Evolutionary conservation across 2,329 filamentous ascomycete species (phyloP).

Genomic region (Fusarium pininemorale): DNA sequence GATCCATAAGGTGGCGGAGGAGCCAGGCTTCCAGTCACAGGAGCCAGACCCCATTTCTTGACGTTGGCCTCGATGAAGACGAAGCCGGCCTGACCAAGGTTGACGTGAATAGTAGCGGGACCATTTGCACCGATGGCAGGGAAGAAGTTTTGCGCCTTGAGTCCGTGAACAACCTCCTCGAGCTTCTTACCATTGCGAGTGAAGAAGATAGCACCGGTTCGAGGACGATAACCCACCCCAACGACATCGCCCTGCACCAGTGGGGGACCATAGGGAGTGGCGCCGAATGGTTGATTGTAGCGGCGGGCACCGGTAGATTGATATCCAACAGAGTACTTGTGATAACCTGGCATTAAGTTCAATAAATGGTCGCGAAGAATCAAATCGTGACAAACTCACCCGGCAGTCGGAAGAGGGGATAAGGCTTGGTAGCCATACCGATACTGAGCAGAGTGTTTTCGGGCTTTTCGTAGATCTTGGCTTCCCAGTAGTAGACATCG

Average conservation of each 20-base stretch:
- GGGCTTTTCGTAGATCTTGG: conserved; percentile 97
- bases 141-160: conserved; percentile 97
- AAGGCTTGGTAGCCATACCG: conserved; percentile 95
- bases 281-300: conserved; percentile 90
- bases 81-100: conserved; percentile 97
- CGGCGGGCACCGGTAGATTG: conserved; percentile 86
- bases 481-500: conserved; percentile 99
- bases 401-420: conserved; percentile 91
- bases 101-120: conserved; percentile 91
- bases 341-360: conserved; percentile 68
- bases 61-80: conserved; percentile 99
- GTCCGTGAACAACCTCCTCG: conserved; percentile 90
- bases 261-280: conserved; percentile 81
- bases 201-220: conserved; percentile 96
- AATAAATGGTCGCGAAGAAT: conserved; percentile 16
- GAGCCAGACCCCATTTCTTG: conserved; percentile 98
- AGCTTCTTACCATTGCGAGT: conserved; percentile 98
- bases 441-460: conserved; percentile 88
- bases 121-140: conserved; percentile 96
- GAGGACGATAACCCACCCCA: conserved; percentile 92
- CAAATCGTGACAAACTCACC: conserved; percentile 64
- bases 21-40: conserved; percentile 93
- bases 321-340: conserved; percentile 93
- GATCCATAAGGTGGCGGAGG: conserved; percentile 96
- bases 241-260: conserved; percentile 95